Evolutionary conservation across 1,284 basidiomycete genomes (phyloP).

Genomic region (Ustilago tritici): DNA sequence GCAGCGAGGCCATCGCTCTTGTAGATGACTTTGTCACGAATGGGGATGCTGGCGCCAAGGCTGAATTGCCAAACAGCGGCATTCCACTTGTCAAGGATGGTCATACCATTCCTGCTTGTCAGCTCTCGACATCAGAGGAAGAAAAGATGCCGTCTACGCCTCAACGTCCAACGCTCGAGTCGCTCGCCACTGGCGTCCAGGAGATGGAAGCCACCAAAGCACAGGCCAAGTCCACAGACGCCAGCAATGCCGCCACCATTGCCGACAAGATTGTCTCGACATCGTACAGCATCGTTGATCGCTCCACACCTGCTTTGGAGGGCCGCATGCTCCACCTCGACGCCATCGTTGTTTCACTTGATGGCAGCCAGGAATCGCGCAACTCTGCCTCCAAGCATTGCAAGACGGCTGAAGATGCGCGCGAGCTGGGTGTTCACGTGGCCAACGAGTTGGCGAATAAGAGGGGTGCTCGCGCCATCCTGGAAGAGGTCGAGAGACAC

Average conservation of each 20-base stretch:
- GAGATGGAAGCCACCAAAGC: conserved; percentile 28
- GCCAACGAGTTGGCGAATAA: conserved; percentile 61
- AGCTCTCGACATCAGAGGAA: conserved; percentile 16
- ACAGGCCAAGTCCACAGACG: conserved; percentile 4
- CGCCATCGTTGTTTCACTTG: conserved; percentile 69
- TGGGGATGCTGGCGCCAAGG: conserved; percentile 34
- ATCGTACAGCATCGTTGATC: conserved; percentile 49
- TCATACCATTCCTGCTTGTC: conserved; percentile 53
- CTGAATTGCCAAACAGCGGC: conserved; percentile 44
- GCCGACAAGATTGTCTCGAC: conserved; percentile 49
- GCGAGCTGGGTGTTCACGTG: conserved; percentile 56
- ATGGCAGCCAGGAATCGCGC: conserved; percentile 58
- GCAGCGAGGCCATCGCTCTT: conserved; percentile 55
- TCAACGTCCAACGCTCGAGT: conserved; percentile 40
- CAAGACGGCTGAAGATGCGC: conserved; percentile 54
- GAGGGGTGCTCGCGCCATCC: conserved; percentile 59
- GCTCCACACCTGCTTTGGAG: conserved; percentile 47
- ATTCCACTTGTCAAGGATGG: conserved; percentile 42
- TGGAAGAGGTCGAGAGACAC: conserved; percentile 68
- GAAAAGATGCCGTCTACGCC: conserved; percentile 11
- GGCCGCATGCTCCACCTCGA: conserved; percentile 53
- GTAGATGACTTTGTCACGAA: conserved; percentile 49
- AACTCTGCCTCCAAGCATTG: conserved; percentile 48
- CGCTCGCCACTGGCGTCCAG: conserved; percentile 41
- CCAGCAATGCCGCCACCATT: conserved; percentile 24